Evolutionary conservation across 2,329 filamentous ascomycete genomes (phyloP), one percentile per base, ranked within the genome.

Genomic region (Trichophyton verrucosum): DNA sequence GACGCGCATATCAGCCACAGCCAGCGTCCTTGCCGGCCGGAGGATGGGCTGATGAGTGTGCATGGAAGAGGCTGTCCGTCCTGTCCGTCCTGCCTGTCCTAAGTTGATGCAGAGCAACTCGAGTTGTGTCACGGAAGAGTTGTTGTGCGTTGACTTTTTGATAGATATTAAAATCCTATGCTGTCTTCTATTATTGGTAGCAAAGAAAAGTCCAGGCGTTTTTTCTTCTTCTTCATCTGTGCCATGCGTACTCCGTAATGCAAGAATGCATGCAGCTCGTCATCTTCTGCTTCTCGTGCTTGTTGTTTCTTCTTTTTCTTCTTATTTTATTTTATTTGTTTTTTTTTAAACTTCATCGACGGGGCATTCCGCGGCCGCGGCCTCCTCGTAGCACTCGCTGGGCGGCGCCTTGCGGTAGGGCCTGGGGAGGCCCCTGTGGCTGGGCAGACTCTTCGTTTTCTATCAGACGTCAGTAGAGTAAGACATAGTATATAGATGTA

Each of bases 381-480:
- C 91, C 91, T 66, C 88, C 89, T 64, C 91, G 82, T 66, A 97
- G 77, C 47, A 91, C 92, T 70, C 92, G 82, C 79, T 97, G 92
- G 9, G 92, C 91, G 22, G 92, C 91, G 66, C 88, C 88, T 0
- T 86, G 86, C 3, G 88, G 88, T 66, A 91, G 78, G 20, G 84
- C 82, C 74, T 88, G 81, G 61, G 84, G 82, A 0, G 92, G 92
- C 7, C 85, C 90, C 75, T 95, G 89, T 24, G 91, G 88, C 74
- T 85, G 80, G 68, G 86, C 82, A 70, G 89, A 95, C 79, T 97
- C 91, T 79, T 99, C 90, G 76, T 99, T 99, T 77, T 83, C 80
- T 82, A 62, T 36, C 22, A 17, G n/a, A 59, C 49, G 57, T 22
- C 30, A 57, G 15, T 53, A 60, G 38, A 30, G 27, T 30, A 7